These are phyloP conservation scores for Aspergillus pseudonomiae DNA, from an alignment of 2,329 filamentous ascomycete species.

Conservation along the genomic window DNA sequence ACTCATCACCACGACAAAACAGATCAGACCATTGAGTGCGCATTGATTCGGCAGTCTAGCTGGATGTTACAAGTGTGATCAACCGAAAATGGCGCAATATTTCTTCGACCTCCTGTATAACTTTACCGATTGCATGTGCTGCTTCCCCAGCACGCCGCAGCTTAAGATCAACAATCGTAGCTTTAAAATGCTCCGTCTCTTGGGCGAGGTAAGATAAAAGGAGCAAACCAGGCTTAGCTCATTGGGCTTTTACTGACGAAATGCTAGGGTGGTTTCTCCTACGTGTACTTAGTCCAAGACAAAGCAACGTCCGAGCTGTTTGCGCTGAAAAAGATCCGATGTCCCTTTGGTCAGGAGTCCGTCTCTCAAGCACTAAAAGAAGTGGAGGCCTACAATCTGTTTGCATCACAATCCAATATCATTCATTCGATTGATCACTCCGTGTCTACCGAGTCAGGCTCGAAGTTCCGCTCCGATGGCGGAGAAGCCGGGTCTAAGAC, in stretches of 20 bases:
- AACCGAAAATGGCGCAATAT: conserved; percentile 70
- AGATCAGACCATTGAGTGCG: conserved; percentile 2
- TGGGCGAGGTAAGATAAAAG: conserved; percentile 73
- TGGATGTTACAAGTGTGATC: neutral
- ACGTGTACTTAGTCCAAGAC: conserved; percentile 98
- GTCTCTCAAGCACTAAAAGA: conserved; percentile 94
- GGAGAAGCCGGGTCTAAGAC: conserved; percentile 74
- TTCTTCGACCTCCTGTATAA: conserved; percentile 88
- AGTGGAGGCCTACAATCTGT: conserved; percentile 94
- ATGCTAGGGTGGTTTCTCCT: conserved; percentile 87
- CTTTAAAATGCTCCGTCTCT: conserved; percentile 91
- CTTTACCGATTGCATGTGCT: conserved; percentile 91
- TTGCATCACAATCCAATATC: conserved; percentile 79
- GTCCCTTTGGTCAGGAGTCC: conserved; percentile 95
- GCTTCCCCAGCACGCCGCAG: conserved; percentile 91
- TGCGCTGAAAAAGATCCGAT: conserved; percentile 97
- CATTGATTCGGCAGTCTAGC: neutral
- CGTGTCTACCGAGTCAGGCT: conserved; percentile 71
- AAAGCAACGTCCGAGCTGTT: conserved; percentile 80
- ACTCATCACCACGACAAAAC: neutral
- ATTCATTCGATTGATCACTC: conserved; percentile 83
- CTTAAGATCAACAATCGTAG: conserved; percentile 92
- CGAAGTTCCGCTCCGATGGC: conserved; percentile 58
- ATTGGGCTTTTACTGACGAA: neutral
- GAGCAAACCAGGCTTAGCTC: neutral